phyloP scores from a whole-genome alignment of 2,329 filamentous ascomycete genomes.

The Sarocladium kiliense region DNA sequence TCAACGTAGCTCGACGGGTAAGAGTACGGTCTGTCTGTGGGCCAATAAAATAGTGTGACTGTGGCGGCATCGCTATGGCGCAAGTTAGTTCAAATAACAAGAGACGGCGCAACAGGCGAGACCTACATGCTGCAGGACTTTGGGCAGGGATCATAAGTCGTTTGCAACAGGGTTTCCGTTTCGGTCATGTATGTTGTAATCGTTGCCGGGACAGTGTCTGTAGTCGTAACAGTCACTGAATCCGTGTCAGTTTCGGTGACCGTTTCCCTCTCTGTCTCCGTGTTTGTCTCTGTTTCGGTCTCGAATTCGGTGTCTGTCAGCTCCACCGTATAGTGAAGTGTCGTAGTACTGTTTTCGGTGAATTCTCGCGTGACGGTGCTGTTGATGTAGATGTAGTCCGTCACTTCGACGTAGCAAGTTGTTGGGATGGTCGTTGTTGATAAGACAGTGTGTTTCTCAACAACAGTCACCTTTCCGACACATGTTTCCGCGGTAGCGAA shows the following conservation, averaged over 20 bases:
- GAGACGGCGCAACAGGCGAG: too few species aligned
- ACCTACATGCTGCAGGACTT: constrained; percentile 6
- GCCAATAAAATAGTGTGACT: constrained; percentile 4
- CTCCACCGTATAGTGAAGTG: neutral
- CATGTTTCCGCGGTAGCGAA: neutral
- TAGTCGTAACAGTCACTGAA: neutral
- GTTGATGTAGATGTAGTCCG: constrained; percentile 5
- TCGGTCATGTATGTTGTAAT: neutral
- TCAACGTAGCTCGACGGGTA: constrained; percentile 1
- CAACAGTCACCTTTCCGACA: neutral
- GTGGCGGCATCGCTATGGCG: neutral
- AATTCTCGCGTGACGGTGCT: neutral
- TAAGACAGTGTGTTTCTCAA: neutral
- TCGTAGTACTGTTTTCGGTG: neutral
- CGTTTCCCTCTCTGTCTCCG: neutral
- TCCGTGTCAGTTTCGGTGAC: constrained; percentile 1
- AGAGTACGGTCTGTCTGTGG: neutral
- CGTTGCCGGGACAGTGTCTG: constrained; percentile 1
- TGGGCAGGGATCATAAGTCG: constrained; percentile 1
- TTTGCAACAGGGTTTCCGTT: constrained; percentile 1
- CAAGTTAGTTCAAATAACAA: neutral
- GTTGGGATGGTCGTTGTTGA: neutral
- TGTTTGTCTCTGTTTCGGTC: neutral
- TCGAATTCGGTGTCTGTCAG: neutral
- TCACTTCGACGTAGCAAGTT: neutral